Evolutionary conservation across 2,329 filamentous ascomycete genomes (phyloP), one percentile per base, ranked within the genome.

Genomic region (Dactylellina cionopaga): DNA sequence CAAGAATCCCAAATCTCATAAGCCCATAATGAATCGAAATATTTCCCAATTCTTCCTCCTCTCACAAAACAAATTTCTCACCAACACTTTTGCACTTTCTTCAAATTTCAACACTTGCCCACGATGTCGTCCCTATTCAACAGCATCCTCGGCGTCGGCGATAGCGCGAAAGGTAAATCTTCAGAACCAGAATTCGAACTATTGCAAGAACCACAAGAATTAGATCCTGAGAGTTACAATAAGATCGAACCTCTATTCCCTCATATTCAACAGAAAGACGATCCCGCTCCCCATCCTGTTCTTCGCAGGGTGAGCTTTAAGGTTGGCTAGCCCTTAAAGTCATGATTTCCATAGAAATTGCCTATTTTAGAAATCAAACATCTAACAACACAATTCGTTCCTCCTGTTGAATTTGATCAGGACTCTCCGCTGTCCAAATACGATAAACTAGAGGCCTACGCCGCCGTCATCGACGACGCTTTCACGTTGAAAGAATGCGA

Each of bases 401-500:
- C n/a, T n/a, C n/a, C n/a, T n/a, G n/a, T n/a, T n/a, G n/a, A n/a
- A n/a, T n/a, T 49, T 5, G 9, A 44, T n/a, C 31, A 62, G 56
- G 37, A 58, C 19, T 71, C 66, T 2, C 35, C 27, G 6, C 33
- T 72, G 2, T 54, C 44, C 15, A 58, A 52, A 47, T 72, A 72
- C 37, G 46, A 49, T 5, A 31, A 60, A 24, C 19, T 72, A 11
- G 31, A n/a, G 5, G 60, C 59, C 4, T 74, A 74, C 25, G 76
- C 76, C 17, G 51, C 75, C n/a, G 60, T 76, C 39, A 74, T 77
- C 10, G 76, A 77, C 13, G 70, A 77, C 33, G 75, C 66, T 31
- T 75, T 77, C 44, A 76, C 76, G 22, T 51, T 71, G 3, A 65
- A 70, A 10, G 76, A 77, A 64, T 77, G 76, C 59, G 75, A 74